Evolutionary conservation across 805 yeast genomes (phyloP), one percentile per base, ranked within the genome.

Genomic region (Teunomyces kruisii): DNA sequence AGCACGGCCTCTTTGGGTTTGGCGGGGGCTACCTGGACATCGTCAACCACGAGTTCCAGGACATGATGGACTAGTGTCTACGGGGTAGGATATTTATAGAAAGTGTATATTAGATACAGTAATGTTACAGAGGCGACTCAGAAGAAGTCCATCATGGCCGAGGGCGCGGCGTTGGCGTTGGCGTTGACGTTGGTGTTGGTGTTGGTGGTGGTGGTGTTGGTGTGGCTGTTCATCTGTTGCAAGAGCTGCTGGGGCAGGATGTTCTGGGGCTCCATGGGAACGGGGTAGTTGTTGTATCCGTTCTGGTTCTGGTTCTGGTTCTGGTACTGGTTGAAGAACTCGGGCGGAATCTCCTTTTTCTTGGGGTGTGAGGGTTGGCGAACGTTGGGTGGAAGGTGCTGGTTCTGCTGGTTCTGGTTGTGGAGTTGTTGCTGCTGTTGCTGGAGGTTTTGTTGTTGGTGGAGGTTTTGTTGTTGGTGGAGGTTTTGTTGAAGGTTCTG

Each of bases 211-310:
- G 7, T 32, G 36, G 12, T 9, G 26, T 22, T 8, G 36, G 7
- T 45, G 17, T 51, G 52, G 10, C 44, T 49, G 31, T 52, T 50
- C 46, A 59, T 60, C 52, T 63, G 72, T 52, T 57, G 72, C 36
- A 66, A 58, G 9, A 70, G 57, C 43, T 69, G 74, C 47, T 68
- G 75, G 3, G 75, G 74, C 1, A 74, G 68, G 15, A 70, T 62
- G 6, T 62, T 51, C 53, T 45, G 52, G 19, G 40, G 26, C 14
- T 32, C 38, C 30, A 17, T 36, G 14, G 39, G 22, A n/a, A n/a
- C n/a, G n/a, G n/a, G n/a, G n/a, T n/a, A n/a, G n/a, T n/a, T n/a
- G n/a, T 16, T 26, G 16, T 14, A 37, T 5, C 32, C 39, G 41
- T 17, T 27, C 13, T 29, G 36, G 42, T 15, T 16, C 19, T 36